These are phyloP conservation scores for Lolium perenne DNA, from an alignment of 176 grass and related monocot genomes.

Conservation along the genomic window DNA sequence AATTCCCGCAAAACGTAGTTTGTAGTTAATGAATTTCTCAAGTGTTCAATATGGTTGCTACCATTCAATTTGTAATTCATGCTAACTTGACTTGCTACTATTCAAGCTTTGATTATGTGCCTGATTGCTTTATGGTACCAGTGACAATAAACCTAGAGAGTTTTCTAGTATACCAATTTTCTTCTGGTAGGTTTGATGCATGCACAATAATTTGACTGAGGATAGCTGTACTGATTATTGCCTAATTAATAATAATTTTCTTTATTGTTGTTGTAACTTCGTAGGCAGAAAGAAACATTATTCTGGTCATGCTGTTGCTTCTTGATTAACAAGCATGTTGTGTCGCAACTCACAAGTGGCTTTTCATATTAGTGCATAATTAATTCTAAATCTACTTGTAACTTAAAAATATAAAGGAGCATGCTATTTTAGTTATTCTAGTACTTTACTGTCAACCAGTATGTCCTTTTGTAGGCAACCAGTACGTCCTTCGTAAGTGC, in stretches of 20 bases:
- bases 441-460: neutral
- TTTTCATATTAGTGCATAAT: conserved; percentile 14
- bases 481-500: conserved; percentile 18
- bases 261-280: conserved; percentile 8
- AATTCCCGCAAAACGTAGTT: conserved; percentile 30
- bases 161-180: neutral
- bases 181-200: conserved; percentile 8
- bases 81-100: conserved; percentile 16
- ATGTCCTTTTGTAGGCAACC: conserved; percentile 1
- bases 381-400: conserved; percentile 30
- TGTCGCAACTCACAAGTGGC: conserved; percentile 25
- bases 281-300: conserved; percentile 23
- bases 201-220: neutral
- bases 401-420: neutral
- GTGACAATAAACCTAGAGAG: conserved; percentile 1
- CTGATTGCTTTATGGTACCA: conserved; percentile 12
- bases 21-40: conserved; percentile 28
- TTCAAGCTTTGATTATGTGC: conserved; percentile 6
- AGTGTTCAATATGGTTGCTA: conserved; percentile 25
- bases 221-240: neutral
- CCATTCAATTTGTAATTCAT: conserved; percentile 19
- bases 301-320: conserved; percentile 23
- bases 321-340: conserved; percentile 8
- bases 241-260: conserved; percentile 9
- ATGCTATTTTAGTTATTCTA: conserved; percentile 29